Percentiles rank a stretch among this genome's conserved stretches.
phyloP scores from a whole-genome alignment of 1,284 basidiomycete species.

The Coriolopsis trogii region DNA sequence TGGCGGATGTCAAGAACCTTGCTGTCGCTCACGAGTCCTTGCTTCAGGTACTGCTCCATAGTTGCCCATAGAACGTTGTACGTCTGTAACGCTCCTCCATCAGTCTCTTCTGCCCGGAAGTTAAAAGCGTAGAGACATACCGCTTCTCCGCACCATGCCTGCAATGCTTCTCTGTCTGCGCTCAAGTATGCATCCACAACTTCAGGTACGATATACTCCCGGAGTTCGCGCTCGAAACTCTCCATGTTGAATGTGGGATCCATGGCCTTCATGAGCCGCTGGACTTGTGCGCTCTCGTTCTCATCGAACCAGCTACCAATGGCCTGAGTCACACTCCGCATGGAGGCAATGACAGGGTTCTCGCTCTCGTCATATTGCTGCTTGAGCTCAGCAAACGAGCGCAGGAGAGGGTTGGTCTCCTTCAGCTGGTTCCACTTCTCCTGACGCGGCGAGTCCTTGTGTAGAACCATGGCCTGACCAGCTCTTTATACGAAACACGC shows the following conservation, averaged over 20 bases:
- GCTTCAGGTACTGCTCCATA: slow-evolving; percentile 91
- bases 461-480: slow-evolving; percentile 81
- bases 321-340: slow-evolving; percentile 85
- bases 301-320: slow-evolving; percentile 94
- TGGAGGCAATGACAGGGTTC: slow-evolving; percentile 81
- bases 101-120: not conserved
- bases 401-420: slow-evolving; percentile 73
- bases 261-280: slow-evolving; percentile 82
- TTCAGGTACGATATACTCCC: slow-evolving; percentile 98
- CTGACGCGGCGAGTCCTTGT: slow-evolving; percentile 78
- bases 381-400: slow-evolving; percentile 60
- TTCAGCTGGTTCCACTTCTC: slow-evolving; percentile 80
- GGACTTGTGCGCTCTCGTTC: slow-evolving; percentile 96
- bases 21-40: slow-evolving; percentile 89
- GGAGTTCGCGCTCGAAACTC: slow-evolving; percentile 85
- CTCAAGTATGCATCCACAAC: slow-evolving; percentile 95
- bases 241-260: slow-evolving; percentile 91
- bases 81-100: slow-evolving; percentile 53
- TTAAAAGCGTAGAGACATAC: slow-evolving; percentile 50
- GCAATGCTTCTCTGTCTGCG: slow-evolving; percentile 85
- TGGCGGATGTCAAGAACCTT: slow-evolving; percentile 94
- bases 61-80: slow-evolving; percentile 98
- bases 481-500: slow-evolving; percentile 54
- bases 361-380: slow-evolving; percentile 92
- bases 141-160: slow-evolving; percentile 95